Base-by-base conservation (phyloP, 139 green algal species). In the Micractinium sp. region DNA sequence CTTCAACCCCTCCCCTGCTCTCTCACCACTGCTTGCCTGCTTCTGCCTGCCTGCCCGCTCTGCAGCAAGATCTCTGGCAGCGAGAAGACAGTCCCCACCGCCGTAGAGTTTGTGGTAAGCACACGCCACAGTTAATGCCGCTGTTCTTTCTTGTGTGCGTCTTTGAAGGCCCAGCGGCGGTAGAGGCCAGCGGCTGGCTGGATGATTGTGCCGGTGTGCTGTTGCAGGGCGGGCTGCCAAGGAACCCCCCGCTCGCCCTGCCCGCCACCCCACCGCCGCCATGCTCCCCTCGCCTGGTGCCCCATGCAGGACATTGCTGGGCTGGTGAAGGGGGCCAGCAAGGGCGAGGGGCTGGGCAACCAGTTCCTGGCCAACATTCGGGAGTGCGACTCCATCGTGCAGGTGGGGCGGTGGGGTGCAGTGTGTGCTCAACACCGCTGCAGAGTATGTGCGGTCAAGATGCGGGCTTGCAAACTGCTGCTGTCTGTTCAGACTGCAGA, bases 51-150 rank as follows among this genome's bases (percentile, higher is more conserved):
- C 31, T 33, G 78, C 79, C 41, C 12, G 41, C 41, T 41, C 61
- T 41, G 47, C 83, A 88, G 67, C 81, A 85, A 85, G 18, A 98
- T 93, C 39, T 92, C 35, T 89, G 93, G 0, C 89, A 97, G 27
- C 2, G 93, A 95, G 90, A 95, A 96, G 14, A 91, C 92, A 5
- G 81, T 99, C 16, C 95, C 97, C 20, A 97, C 98, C 29, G 95
- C 92, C 1, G 94, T 99, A 4, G 98, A 99, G 93, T 99, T 99
- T 96, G 98, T 99, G 66, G 98, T 99, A 92, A 99, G 99, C 63
- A 73, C 63, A 29, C 47, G 47, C 47, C 9, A 56, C 7, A 16
- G 9, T 56, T 9, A 56, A 16, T 9, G 47, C 47, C 9, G 47
- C 47, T 5, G 47, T 56, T 56, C 47, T 73, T 73, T n/a, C n/a